Base-by-base conservation (phyloP, 164 flowering plant genomes). In the Nymphaea thermarum region DNA sequence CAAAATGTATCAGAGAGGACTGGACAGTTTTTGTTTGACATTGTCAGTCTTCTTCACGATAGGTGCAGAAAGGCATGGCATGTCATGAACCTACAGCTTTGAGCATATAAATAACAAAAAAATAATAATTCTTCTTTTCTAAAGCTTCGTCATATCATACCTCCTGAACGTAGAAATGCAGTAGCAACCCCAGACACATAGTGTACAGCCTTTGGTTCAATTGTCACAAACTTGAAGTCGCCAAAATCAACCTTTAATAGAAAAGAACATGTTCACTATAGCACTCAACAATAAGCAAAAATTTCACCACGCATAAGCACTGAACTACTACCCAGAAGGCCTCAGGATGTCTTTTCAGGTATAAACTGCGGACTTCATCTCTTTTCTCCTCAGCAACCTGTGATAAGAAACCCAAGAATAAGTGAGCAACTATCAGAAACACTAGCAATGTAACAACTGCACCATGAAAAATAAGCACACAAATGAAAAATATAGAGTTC, bases 101-200 rank as follows among this genome's bases (percentile, higher is more conserved):
- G 36, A 25, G 36, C 36, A 25, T 25, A 25, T 25, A 25, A 25
- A 25, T 25, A 25, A 25, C 0, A 25, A 25, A 25, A 25, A 25
- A 25, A 25, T n/a, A n/a, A n/a, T n/a, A n/a, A n/a, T n/a, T 25
- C 36, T 25, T 25, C 36, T 25, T 25, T 25, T 25, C 36, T 25
- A 25, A 25, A 25, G 36, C 36, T 25, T 47, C 4, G 55, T 47
- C 36, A 25, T 47, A 47, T 12, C 55, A 47, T 71, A 93, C 98
- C 98, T 87, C 95, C 98, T 47, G 96, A 86, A 73, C 96, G 93
- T 71, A 85, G 75, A 64, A 87, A 77, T 67, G 98, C 87, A 66
- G 98, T 85, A n/a, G 97, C 98, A 72, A 87, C 91, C 62, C 97
- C 97, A 62, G 97, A 88, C 11, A 89, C 97, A 80, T 81, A 93